Conservation (phyloP, 2,329 filamentous ascomycete genomes). For the Nannizziopsis barbatae region DNA sequence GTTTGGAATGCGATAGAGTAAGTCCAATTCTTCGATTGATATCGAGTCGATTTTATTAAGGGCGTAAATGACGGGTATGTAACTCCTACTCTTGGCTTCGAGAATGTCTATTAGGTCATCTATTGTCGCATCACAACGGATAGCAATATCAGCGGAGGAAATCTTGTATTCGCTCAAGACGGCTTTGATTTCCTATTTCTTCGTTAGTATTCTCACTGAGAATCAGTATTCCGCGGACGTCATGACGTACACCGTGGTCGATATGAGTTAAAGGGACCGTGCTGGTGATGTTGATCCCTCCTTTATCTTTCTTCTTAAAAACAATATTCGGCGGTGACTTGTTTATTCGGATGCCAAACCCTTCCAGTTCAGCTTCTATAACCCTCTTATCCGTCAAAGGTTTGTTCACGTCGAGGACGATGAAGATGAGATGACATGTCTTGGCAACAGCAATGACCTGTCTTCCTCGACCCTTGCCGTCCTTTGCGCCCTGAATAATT, state of each 20-base stretch:
- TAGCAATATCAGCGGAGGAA: conserved; percentile 90
- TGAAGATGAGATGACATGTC: conserved; percentile 97
- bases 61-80: conserved; percentile 98
- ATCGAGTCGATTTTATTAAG: conserved; percentile 99
- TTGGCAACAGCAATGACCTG: conserved; percentile 99
- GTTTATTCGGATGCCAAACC: conserved; percentile 96
- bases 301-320: conserved; percentile 99
- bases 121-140: conserved; percentile 92
- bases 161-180: conserved; percentile 97
- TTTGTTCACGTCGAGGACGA: conserved; percentile 97
- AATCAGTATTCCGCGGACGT: neutral
- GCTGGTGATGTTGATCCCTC: conserved; percentile 89
- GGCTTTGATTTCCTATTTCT: conserved; percentile 69
- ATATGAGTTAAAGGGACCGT: conserved; percentile 88
- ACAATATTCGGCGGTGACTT: conserved; percentile 95
- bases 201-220: neutral
- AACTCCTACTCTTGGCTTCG: conserved; percentile 86
- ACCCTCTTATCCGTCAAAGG: conserved; percentile 92
- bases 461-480: conserved; percentile 91
- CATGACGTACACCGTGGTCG: conserved; percentile 54
- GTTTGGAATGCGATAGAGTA: conserved; percentile 93
- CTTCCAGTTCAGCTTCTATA: conserved; percentile 90
- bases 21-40: conserved; percentile 90
- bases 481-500: conserved; percentile 98
- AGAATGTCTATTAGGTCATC: conserved; percentile 95